Conservation (phyloP, 129 eudicot genomes). For the Smallanthus sonchifolius region DNA sequence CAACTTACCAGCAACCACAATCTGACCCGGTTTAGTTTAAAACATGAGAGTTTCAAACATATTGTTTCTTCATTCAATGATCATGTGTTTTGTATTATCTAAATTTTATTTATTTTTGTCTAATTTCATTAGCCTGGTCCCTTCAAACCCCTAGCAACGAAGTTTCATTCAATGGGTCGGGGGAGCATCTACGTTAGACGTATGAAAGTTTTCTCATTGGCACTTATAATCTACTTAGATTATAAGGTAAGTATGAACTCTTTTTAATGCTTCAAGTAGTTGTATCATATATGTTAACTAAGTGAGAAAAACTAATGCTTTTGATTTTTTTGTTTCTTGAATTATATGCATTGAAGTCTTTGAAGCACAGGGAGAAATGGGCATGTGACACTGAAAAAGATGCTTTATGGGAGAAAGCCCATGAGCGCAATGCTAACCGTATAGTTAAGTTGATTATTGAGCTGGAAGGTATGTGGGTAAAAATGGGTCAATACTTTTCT, state of each 20-base stretch:
- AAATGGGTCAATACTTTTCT: conserved; percentile 89
- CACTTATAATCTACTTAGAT: conserved; percentile 76
- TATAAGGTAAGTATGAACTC: conserved; percentile 50
- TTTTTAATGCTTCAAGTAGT: not conserved
- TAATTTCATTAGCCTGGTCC: not conserved
- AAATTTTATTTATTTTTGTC: conserved; percentile 1
- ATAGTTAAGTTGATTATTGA: conserved; percentile 63
- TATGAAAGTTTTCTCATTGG: conserved; percentile 68
- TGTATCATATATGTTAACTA: not conserved
- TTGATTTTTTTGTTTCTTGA: not conserved
- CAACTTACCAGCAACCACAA: not conserved
- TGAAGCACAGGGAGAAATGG: conserved; percentile 86
- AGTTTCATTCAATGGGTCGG: conserved; percentile 60
- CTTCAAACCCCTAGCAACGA: conserved; percentile 10
- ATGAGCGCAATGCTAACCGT: conserved; percentile 91
- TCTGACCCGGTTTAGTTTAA: not conserved
- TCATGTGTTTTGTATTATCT: not conserved
- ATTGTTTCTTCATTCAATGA: conserved; percentile 7
- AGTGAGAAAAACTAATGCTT: not conserved
- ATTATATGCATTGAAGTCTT: conserved; percentile 37
- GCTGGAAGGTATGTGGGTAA: conserved; percentile 91
- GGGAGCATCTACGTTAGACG: conserved; percentile 73
- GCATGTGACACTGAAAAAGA: conserved; percentile 44
- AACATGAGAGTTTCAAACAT: not conserved
- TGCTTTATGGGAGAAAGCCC: conserved; percentile 77